Base-by-base conservation (phyloP, 164 flowering plant genomes). In the Macadamia tetraphylla region DNA sequence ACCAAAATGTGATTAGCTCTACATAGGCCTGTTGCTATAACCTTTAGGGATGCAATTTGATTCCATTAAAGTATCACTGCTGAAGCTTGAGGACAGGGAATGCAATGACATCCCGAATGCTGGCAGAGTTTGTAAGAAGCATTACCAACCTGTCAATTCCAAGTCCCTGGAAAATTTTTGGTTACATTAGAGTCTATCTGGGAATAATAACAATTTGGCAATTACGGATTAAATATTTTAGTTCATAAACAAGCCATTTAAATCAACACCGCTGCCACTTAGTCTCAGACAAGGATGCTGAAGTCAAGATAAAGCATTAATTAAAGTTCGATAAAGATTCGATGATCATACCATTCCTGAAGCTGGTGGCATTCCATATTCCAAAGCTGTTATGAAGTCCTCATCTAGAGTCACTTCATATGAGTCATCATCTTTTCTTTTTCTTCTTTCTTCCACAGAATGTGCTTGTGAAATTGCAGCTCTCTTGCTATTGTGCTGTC, bases 331-430 rank as follows among this genome's bases (percentile, higher is more conserved):
- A 10, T 51, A 14, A 51, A 51, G 17, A 51, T 51, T 3, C 17
- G 57, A 53, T 53, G 57, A 4, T 53, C 83, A 71, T 83, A 94
- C 98, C 98, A 94, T 86, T 81, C 98, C 98, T n/a, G 97, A 88
- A 74, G 98, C 98, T 12, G 98, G 97, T 68, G 97, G 98, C 97
- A 94, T 94, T 77, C 98, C 98, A 72, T 91, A 94, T 68, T 94
- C 98, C 75, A 94, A 69, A 67, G 96, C 97, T 60, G 89, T 90
- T 53, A 91, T 69, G 67, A 94, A 94, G 73, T 94, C 98, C 58
- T 94, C 92, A 74, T 94, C 98, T 67, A 94, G 82, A 62, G 88
- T 84, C 73, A 91, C 96, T 75, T 91, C 95, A 75, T 91, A 91
- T 3, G 88, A 81, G 30, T 79, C 76, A 67, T 91, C 92, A 56